Evolutionary conservation across 371 early-diverging fungal species (phyloP).

Genomic region (Rhizomucor pusillus): DNA sequence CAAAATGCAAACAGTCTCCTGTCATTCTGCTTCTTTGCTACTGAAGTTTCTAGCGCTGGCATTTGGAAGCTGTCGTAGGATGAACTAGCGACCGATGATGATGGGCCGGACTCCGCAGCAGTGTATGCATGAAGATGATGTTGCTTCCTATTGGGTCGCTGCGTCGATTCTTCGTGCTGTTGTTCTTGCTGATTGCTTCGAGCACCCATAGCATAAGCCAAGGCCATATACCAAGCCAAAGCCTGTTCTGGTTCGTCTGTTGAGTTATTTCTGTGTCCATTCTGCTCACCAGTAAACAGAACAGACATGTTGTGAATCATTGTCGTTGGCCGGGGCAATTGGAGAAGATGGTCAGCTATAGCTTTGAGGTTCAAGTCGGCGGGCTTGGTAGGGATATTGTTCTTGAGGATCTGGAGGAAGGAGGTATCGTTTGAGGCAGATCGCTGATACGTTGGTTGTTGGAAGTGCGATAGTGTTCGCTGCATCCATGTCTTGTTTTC

Average conservation of each 20-base stretch:
- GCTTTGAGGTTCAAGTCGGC: conserved; percentile 32
- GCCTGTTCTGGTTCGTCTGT: conserved; percentile 34
- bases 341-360: conserved; percentile 38
- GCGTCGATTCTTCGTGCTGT: not conserved
- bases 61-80: conserved; percentile 12
- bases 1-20: conserved; percentile 43
- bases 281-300: conserved; percentile 18
- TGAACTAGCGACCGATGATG: conserved; percentile 7
- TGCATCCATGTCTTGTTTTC: conserved; percentile 40
- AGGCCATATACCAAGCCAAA: conserved; percentile 49
- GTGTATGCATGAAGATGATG: conserved; percentile 13
- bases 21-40: conserved; percentile 36
- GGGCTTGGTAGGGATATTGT: conserved; percentile 39
- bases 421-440: conserved; percentile 15
- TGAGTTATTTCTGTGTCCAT: conserved; percentile 5
- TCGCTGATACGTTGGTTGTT: conserved; percentile 19
- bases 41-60: conserved; percentile 9
- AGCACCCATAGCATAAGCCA: conserved; percentile 48
- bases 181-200: conserved; percentile 12
- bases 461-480: conserved; percentile 43
- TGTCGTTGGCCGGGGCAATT: conserved; percentile 35
- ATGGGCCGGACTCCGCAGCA: conserved; percentile 1
- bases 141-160: conserved; percentile 15
- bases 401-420: conserved; percentile 40
- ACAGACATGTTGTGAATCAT: conserved; percentile 41